Evolutionary conservation across 2,329 filamentous ascomycete species (phyloP), one percentile per base, ranked within the genome.

Genomic region (Venturia asperata): DNA sequence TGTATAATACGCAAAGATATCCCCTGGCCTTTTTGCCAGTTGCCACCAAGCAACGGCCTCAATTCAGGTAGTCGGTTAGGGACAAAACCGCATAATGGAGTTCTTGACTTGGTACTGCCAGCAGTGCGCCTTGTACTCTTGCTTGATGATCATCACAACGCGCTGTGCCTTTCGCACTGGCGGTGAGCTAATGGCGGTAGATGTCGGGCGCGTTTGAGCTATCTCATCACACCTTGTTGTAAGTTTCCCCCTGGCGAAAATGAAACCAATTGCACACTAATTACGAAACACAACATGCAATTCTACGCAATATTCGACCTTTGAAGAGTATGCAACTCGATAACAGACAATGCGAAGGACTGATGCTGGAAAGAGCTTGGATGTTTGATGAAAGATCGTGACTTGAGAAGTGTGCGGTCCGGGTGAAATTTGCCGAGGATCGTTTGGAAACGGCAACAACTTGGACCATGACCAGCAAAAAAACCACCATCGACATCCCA

Each of bases 1-100:
- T 58, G 52, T 58, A 58, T 58, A 58, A 13, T 58, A 58, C 52
- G 52, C 52, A 30, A 58, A 34, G 52, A 58, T 58, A 58, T 58
- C 52, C 52, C 27, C 15, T 58, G 52, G 30, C 30, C 19, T 5
- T 19, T 37, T 58, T 15, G 52, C 52, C 15, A 58, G n/a, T 27
- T 34, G 52, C 30, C 52, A 37, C 37, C 15, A 5, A 58, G 30
- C 49, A 34, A 55, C 30, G 30, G 24, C 49, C 49, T 4, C 49
- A 47, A 24, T 4, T 55, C 27, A 55, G 49, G 49, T 24, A 58
- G 30, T 24, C 5, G 47, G 47, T 52, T 52, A 15, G 47, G 21
- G 11, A 27, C 19, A 58, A n/a, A 15, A n/a, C 52, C 52, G 52
- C 30, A 34, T 1, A 58, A 37, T 58, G 30, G 27, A 37, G 52